phyloP scores from a whole-genome alignment of 306 rosid genomes.

The Pueraria montana region DNA sequence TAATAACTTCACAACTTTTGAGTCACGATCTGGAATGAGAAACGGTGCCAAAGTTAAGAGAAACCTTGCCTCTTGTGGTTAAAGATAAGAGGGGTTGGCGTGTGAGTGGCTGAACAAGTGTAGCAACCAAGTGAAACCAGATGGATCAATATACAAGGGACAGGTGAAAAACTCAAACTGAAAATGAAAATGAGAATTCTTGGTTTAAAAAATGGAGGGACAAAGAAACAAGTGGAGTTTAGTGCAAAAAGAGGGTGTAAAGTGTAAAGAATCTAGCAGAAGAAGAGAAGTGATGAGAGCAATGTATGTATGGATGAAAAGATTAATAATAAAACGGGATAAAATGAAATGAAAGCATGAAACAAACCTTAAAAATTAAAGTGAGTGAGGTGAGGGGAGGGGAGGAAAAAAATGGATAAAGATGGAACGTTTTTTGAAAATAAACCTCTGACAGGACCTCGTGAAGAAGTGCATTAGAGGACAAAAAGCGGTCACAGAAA shows the following conservation, averaged over 20 bases:
- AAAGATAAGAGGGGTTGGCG: background rate
- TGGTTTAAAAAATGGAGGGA: slow-evolving; percentile 39
- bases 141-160: slow-evolving; percentile 35
- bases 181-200: background rate
- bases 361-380: slow-evolving; percentile 42
- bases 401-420: slow-evolving; percentile 51
- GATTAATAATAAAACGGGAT: slow-evolving; percentile 56
- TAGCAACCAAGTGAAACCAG: slow-evolving; percentile 41
- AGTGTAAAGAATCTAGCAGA: slow-evolving; percentile 47
- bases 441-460: slow-evolving; percentile 91
- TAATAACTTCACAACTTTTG: slow-evolving; percentile 47
- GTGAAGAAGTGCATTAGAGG: slow-evolving; percentile 96
- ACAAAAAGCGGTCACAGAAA: slow-evolving; percentile 88
- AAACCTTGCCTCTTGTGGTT: background rate
- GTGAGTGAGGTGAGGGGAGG: too few relatives aligned
- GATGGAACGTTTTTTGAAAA: slow-evolving; percentile 54
- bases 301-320: slow-evolving; percentile 61
- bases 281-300: slow-evolving; percentile 63
- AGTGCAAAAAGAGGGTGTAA: slow-evolving; percentile 42
- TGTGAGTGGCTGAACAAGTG: slow-evolving; percentile 42
- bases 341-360: slow-evolving; percentile 41
- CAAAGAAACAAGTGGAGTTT: slow-evolving; percentile 44
- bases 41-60: background rate
- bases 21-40: slow-evolving; percentile 48
- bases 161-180: background rate